These are phyloP conservation scores for Plantago elongata DNA, from an alignment of 257 asterid species.

Conservation along the genomic window DNA sequence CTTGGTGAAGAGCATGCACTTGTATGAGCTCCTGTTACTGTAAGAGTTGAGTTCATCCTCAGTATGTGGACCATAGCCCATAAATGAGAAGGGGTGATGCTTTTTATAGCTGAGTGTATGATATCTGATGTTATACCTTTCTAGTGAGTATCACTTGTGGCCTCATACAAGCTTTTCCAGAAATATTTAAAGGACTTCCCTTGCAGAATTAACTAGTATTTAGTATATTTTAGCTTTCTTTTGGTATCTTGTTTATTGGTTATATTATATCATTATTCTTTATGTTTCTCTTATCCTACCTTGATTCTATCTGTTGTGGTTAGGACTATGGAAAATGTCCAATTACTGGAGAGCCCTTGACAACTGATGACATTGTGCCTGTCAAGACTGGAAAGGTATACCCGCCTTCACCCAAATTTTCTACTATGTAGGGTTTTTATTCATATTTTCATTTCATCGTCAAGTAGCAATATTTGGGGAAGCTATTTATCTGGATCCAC, in stretches of 20 bases:
- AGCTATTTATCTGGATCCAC: slow-evolving; percentile 13
- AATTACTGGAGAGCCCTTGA: slow-evolving; percentile 81
- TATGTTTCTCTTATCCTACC: neutral
- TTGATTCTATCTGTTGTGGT: slow-evolving; percentile 8
- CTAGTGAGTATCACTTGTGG: no score
- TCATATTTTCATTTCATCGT: neutral
- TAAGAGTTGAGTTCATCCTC: no score
- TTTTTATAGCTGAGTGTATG: neutral
- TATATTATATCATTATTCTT: neutral
- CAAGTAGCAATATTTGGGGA: neutral
- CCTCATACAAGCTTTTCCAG: neutral
- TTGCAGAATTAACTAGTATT: neutral
- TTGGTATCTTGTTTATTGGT: slow-evolving; percentile 4
- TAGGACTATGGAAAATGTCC: slow-evolving; percentile 99
- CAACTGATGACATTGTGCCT: slow-evolving; percentile 77
- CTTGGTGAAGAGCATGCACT: no score
- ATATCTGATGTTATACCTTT: neutral
- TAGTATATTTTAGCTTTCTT: no score
- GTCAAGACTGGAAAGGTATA: slow-evolving; percentile 82
- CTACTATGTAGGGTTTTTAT: neutral
- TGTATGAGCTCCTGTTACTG: no score
- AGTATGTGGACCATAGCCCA: neutral
- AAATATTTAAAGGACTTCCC: slow-evolving; percentile 1
- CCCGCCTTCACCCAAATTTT: neutral
- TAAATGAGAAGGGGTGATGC: neutral